Percentiles rank a stretch among this genome's conserved stretches.
These are phyloP conservation scores for Tuber magnatum DNA, from an alignment of 495 filamentous ascomycete species.

Conservation along the genomic window DNA sequence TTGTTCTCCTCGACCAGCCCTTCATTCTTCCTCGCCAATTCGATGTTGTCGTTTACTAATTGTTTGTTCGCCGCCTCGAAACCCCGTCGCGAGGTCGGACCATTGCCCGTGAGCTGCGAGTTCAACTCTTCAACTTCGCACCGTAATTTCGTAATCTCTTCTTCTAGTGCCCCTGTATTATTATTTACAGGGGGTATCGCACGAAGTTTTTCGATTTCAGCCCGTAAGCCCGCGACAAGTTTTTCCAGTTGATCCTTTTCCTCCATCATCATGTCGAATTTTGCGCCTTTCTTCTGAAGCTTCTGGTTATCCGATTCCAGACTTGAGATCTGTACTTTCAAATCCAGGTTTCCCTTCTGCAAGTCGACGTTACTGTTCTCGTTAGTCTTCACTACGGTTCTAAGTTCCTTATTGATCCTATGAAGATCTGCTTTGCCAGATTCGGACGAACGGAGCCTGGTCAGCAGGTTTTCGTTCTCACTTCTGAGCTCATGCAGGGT, in stretches of 20 bases:
- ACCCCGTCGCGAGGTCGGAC: not conserved
- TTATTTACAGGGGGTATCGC: not conserved
- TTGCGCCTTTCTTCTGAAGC: constrained; percentile 27
- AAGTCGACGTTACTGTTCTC: constrained; percentile 34
- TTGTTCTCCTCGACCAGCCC: not conserved
- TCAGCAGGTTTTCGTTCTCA: constrained; percentile 28
- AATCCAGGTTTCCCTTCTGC: constrained; percentile 32
- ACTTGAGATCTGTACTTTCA: constrained; percentile 20
- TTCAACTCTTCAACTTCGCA: not conserved
- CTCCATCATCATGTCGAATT: constrained; percentile 22
- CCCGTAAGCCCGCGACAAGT: not conserved
- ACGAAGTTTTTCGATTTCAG: not conserved
- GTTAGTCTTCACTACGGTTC: constrained; percentile 30
- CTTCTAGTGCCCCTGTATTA: not conserved
- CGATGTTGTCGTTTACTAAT: not conserved
- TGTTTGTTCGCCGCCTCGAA: not conserved
- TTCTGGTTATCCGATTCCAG: constrained; percentile 27
- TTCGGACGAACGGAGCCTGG: constrained; percentile 16
- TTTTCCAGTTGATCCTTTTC: constrained; percentile 16
- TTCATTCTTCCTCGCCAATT: not conserved
- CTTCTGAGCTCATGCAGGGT: constrained; percentile 4
- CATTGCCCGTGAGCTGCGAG: not conserved
- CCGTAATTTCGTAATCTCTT: not conserved
- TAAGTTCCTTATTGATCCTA: constrained; percentile 26
- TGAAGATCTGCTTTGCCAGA: constrained; percentile 22